phyloP scores from a whole-genome alignment of 2,329 filamentous ascomycete species.

The Pseudocercospora eumusae region DNA sequence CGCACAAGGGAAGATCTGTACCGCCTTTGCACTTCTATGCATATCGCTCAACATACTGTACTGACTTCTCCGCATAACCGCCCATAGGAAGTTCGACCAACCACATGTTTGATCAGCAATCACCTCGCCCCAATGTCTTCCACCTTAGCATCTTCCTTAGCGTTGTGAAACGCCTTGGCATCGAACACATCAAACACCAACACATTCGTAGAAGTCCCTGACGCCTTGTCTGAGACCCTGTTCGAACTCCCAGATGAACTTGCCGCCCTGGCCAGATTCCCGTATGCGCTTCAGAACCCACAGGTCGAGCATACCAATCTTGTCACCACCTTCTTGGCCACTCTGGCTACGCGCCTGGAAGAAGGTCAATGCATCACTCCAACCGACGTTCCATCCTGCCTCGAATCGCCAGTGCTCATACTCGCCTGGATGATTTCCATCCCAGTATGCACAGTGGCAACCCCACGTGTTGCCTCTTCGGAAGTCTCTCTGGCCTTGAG shows the following conservation, averaged over 20 bases:
- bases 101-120: background rate
- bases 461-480: constrained; percentile 43
- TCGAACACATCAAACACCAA: constrained; percentile 31
- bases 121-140: background rate
- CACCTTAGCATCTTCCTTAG: background rate
- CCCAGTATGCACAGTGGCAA: constrained; percentile 56
- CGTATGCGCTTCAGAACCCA: constrained; percentile 59
- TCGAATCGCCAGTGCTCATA: constrained; percentile 57
- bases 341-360: constrained; percentile 48
- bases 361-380: constrained; percentile 56
- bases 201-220: constrained; percentile 44
- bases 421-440: constrained; percentile 46
- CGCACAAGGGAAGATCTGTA: background rate
- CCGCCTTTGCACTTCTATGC: background rate
- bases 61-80: background rate
- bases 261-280: constrained; percentile 53
- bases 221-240: constrained; percentile 53
- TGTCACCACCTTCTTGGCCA: constrained; percentile 49
- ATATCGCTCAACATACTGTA: constrained; percentile 1
- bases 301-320: constrained; percentile 59
- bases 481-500: constrained; percentile 44
- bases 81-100: background rate
- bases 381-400: constrained; percentile 59
- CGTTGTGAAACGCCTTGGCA: background rate
- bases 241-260: constrained; percentile 55